Conservation (phyloP, 2,329 filamentous ascomycete species). For the Talaromyces sp. region DNA sequence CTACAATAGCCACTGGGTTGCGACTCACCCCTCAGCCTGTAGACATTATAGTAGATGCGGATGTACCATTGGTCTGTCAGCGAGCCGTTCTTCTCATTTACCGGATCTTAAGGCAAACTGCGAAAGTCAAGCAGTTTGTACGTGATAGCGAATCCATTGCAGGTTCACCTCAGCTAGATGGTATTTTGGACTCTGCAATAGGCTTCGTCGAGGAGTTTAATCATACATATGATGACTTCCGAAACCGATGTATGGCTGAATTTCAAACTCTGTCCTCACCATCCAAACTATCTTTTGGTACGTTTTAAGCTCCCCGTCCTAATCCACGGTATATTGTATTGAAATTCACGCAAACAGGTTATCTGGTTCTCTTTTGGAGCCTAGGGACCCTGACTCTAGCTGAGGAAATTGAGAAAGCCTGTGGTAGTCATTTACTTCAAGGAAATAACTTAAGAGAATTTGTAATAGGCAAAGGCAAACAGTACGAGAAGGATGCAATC, state of each 20-base stretch:
- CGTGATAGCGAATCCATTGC: neutral
- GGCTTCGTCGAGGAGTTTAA: neutral
- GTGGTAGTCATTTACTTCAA: neutral
- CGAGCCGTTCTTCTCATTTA: neutral
- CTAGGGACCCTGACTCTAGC: neutral
- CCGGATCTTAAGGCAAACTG: neutral
- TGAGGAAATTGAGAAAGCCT: neutral
- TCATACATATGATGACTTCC: neutral
- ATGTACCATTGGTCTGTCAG: slow-evolving; percentile 4
- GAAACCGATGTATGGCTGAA: neutral
- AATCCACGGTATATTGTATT: neutral
- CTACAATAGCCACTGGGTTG: neutral
- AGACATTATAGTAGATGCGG: neutral
- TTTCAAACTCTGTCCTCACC: neutral
- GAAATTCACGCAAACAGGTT: neutral
- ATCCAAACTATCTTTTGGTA: slow-evolving; percentile 3
- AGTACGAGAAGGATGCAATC: slow-evolving; percentile 2
- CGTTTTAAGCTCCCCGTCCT: neutral
- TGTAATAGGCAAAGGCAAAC: neutral
- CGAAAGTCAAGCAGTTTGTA: neutral
- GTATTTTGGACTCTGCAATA: neutral
- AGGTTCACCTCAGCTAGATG: neutral
- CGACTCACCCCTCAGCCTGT: neutral
- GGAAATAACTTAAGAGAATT: neutral
- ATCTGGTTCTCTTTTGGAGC: slow-evolving; percentile 1